These are phyloP conservation scores for Yarrowia sp. DNA, from an alignment of 805 yeast species.

Conservation along the genomic window DNA sequence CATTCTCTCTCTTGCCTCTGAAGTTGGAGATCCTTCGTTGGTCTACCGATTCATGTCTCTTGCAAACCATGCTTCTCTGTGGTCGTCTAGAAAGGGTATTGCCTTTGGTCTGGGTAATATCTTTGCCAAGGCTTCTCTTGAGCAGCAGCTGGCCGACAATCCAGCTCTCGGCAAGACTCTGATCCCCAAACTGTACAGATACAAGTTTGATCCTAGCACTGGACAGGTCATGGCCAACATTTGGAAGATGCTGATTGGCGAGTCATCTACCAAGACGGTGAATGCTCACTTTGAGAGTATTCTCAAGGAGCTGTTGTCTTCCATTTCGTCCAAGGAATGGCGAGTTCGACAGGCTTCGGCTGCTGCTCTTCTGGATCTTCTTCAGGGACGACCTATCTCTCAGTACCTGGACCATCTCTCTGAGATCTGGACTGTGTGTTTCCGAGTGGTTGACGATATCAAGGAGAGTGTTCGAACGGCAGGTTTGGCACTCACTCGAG, in stretches of 20 bases:
- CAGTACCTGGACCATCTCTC: slow-evolving; percentile 53
- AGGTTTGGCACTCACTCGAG: slow-evolving; percentile 71
- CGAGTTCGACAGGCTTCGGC: slow-evolving; percentile 89
- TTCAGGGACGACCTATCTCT: slow-evolving; percentile 66
- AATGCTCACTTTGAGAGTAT: slow-evolving; percentile 63
- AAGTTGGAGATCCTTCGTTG: slow-evolving; percentile 92
- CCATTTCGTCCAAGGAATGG: slow-evolving; percentile 90
- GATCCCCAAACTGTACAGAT: slow-evolving; percentile 83
- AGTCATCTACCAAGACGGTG: slow-evolving; percentile 62
- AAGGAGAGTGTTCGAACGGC: slow-evolving; percentile 90
- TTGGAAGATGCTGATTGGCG: slow-evolving; percentile 74
- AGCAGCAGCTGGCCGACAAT: slow-evolving; percentile 63
- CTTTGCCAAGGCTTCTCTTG: slow-evolving; percentile 77
- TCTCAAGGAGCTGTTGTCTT: slow-evolving; percentile 64
- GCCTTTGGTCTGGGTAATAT: slow-evolving; percentile 93
- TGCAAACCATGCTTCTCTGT: slow-evolving; percentile 83
- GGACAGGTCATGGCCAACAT: slow-evolving; percentile 85
- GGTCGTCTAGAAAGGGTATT: slow-evolving; percentile 93
- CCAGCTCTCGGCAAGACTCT: slow-evolving; percentile 62
- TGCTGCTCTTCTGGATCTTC: slow-evolving; percentile 69
- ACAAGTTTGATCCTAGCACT: slow-evolving; percentile 86
- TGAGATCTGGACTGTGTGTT: slow-evolving; percentile 85
- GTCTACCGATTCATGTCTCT: slow-evolving; percentile 94
- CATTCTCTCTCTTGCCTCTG: slow-evolving; percentile 84
- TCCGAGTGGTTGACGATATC: slow-evolving; percentile 90